Percentiles rank a stretch among this genome's conserved stretches.
Conservation (phyloP, 148 eudicot genomes). For the Bassia scoparia region DNA sequence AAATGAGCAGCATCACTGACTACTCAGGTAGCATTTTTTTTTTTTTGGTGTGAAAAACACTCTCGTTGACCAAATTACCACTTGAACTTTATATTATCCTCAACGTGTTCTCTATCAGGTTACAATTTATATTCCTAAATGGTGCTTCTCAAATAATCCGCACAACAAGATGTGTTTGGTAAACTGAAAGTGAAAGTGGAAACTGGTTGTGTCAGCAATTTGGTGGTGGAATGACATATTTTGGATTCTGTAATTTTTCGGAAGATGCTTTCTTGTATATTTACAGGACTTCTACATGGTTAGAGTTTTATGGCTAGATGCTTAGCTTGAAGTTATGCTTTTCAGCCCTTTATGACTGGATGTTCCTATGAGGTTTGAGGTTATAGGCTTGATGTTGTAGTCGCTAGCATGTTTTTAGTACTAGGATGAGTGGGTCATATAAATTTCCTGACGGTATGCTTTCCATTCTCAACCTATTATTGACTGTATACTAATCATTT, state of each 20-base stretch:
- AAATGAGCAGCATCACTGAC: no score
- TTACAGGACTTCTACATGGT: background rate
- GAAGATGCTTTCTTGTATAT: background rate
- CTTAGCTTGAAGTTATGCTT: background rate
- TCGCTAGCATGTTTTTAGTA: background rate
- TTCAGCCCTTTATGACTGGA: background rate
- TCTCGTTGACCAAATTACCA: no score
- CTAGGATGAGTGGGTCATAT: background rate
- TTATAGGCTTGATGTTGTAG: background rate
- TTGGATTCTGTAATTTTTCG: background rate
- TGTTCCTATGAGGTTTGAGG: no score
- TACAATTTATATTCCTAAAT: background rate
- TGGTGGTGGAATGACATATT: background rate
- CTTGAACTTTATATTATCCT: background rate
- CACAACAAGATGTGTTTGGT: background rate
- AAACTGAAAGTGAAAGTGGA: background rate
- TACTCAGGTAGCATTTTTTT: no score
- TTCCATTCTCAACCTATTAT: no score
- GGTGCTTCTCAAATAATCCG: no score
- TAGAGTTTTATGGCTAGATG: background rate
- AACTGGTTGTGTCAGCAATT: background rate
- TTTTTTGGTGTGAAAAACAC: no score
- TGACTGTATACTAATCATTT: no score
- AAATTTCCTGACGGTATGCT: no score
- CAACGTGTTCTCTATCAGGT: background rate